A percentile compares a stretch with the other conserved stretches of the same genome.
These are phyloP conservation scores for Hygrocybe punicea DNA, from an alignment of 768 basidiomycete genomes.

Conservation along the genomic window DNA sequence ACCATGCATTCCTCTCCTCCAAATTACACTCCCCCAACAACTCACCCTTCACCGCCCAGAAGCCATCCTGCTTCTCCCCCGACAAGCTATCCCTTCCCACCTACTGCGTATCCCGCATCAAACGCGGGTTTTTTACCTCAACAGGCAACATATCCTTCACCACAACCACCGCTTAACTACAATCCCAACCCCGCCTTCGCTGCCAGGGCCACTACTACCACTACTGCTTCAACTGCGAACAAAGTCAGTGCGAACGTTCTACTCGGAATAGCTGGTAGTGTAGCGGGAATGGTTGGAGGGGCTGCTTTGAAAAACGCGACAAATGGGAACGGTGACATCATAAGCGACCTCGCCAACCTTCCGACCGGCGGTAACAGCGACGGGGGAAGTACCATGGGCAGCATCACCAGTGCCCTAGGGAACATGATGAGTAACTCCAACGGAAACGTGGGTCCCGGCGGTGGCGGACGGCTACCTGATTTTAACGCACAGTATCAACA, in stretches of 20 bases:
- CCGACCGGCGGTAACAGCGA: not conserved
- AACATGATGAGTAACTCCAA: constrained; percentile 37
- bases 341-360: not conserved
- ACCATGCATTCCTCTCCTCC: not conserved
- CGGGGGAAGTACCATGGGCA: constrained; percentile 33
- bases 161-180: not conserved
- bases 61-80: not conserved
- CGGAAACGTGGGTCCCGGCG: not conserved
- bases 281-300: not conserved
- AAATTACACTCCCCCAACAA: not conserved
- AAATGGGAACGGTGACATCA: not conserved
- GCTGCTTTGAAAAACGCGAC: not conserved
- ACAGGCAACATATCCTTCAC: not conserved
- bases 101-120: not conserved
- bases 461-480: not conserved
- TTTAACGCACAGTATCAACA: constrained; percentile 9
- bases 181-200: not conserved
- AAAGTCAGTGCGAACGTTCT: not conserved
- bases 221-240: not conserved
- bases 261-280: not conserved
- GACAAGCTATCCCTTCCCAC: not conserved
- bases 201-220: not conserved
- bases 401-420: constrained; percentile 76
- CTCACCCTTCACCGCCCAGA: not conserved
- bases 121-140: not conserved